A percentile compares a stretch with the other conserved stretches of the same genome.
These are phyloP conservation scores for Microdochium nivale DNA, from an alignment of 2,329 filamentous ascomycete species.

Conservation along the genomic window DNA sequence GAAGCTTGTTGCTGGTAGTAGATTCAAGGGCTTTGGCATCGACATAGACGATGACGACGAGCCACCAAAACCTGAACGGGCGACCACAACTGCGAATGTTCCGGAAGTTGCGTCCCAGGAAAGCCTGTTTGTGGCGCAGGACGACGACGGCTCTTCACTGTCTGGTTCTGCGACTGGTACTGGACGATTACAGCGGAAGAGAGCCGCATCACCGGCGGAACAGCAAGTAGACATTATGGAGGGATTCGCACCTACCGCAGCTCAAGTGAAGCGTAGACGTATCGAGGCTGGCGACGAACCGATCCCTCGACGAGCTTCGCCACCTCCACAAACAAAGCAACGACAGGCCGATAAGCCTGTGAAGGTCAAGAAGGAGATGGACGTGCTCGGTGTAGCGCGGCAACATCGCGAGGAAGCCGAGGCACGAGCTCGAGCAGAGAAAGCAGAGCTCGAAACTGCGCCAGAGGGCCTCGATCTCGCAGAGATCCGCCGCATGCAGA, in stretches of 20 bases:
- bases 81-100: constrained; percentile 4
- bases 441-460: constrained; percentile 40
- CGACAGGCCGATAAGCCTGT: constrained; percentile 11
- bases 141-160: constrained; percentile 12
- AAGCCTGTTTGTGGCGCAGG: constrained; percentile 50
- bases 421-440: constrained; percentile 46
- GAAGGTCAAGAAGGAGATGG: constrained; percentile 49
- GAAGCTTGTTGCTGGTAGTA: constrained; percentile 35
- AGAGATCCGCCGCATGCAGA: constrained; percentile 63
- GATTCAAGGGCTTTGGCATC: constrained; percentile 69
- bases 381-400: constrained; percentile 60
- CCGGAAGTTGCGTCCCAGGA: constrained; percentile 21
- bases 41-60: constrained; percentile 29
- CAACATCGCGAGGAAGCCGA: constrained; percentile 57
- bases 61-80: constrained; percentile 14
- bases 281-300: constrained; percentile 49
- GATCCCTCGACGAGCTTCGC: constrained; percentile 20
- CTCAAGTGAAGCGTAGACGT: constrained; percentile 70
- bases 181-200: constrained; percentile 31
- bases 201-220: constrained; percentile 30
- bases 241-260: constrained; percentile 65
- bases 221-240: constrained; percentile 54
- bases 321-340: constrained; percentile 12
- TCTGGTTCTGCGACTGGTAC: constrained; percentile 10
- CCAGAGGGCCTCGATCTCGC: constrained; percentile 61